Base-by-base conservation (phyloP, 495 filamentous ascomycete genomes). In the Astrothelium subdiscretum region DNA sequence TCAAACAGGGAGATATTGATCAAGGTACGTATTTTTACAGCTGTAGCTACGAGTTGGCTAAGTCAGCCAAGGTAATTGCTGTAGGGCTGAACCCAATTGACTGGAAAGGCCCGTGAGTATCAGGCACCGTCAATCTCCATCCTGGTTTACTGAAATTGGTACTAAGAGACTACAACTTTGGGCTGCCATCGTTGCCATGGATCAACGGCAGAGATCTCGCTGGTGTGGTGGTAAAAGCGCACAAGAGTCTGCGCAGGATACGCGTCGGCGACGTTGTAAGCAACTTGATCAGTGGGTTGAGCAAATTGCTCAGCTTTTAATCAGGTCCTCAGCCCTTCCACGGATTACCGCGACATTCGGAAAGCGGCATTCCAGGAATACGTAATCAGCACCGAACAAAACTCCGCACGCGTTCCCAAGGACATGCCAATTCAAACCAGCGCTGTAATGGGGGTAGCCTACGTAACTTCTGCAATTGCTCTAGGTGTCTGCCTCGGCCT, bases 61-160 rank as follows among this genome's bases (percentile, higher is more conserved):
- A 54, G 6, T 29, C 6, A 29, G 15, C 24, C 15, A 8, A 54
- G 32, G 63, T 68, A 2, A 58, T 65, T n/a, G 81, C 80, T 10
- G 81, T 88, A 71, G 86, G 85, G 2, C 71, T 89, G 58, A 88
- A 88, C 70, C 86, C 85, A 2, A 81, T 88, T 57, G 86, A 89
- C 69, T 88, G 86, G 86, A 88, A 88, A 74, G 81, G 66, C 18
- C 59, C 63, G 48, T 54, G 20, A 54, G 48, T 54, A 11, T 54
- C 15, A 6, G 29, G 20, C 78, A 66, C 83, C 83, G 84, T 86
- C 76, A 35, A 78, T 78, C 43, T 32, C 27, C 40, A 59, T 63
- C 13, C n/a, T n/a, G n/a, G 24, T 27, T 42, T 43, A 51, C 58
- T 52, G 24, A 58, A n/a, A 27, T 32, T 68, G 20, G 22, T 63